Evolutionary conservation across 768 basidiomycete genomes (phyloP).

Genomic region (Lactifluus rugatus): DNA sequence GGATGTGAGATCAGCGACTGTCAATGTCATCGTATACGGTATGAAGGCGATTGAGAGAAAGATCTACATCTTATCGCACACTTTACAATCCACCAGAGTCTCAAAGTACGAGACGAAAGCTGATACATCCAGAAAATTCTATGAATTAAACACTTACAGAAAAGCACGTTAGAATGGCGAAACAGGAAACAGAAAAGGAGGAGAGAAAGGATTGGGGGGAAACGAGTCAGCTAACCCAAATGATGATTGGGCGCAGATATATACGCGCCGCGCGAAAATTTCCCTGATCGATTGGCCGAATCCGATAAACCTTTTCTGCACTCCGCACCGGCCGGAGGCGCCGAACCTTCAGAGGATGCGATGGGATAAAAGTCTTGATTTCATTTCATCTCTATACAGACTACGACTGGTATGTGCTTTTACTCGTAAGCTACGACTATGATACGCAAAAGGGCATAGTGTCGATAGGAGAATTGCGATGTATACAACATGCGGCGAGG

Average conservation of each 20-base stretch:
- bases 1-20: conserved; percentile 7
- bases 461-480: not conserved
- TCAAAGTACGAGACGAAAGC: not conserved
- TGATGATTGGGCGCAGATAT: conserved; percentile 28
- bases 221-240: conserved; percentile 20
- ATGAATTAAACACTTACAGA: conserved; percentile 31
- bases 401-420: not conserved
- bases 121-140: conserved; percentile 1
- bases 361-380: too few species aligned
- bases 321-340: conserved; percentile 11
- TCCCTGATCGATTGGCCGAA: conserved; percentile 20
- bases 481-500: conserved; percentile 5
- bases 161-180: conserved; percentile 32
- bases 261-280: conserved; percentile 21
- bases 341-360: not conserved
- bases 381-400: too few species aligned
- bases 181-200: conserved; percentile 37
- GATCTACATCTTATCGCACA: conserved; percentile 17
- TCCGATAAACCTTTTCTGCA: conserved; percentile 18
- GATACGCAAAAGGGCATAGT: not conserved
- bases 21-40: not conserved
- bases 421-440: conserved; percentile 3
- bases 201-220: conserved; percentile 34
- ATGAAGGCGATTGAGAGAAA: not conserved
- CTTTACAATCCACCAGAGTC: conserved; percentile 12